Evolutionary conservation across 2,329 filamentous ascomycete species (phyloP).

Genomic region (Fonsecaea erecta): DNA sequence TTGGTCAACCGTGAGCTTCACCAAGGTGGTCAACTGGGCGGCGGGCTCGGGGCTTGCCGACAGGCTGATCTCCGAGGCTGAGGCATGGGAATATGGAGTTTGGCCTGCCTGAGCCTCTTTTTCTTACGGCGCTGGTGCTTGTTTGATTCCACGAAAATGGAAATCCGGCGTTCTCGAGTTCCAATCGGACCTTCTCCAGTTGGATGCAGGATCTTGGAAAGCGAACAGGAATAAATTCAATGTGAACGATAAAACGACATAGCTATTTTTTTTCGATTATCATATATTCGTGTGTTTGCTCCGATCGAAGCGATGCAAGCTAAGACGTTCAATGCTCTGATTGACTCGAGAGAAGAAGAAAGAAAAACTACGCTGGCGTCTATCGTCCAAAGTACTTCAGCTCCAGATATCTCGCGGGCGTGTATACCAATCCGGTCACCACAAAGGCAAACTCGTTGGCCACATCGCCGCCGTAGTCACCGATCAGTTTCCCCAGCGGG

Average conservation of each 20-base stretch:
- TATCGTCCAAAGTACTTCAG: conserved; percentile 32
- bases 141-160: neutral
- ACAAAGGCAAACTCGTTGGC: conserved; percentile 60
- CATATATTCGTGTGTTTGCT: neutral
- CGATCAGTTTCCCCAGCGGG: conserved; percentile 51
- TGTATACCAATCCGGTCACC: conserved; percentile 54
- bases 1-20: conserved; percentile 30
- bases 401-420: conserved; percentile 57
- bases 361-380: neutral
- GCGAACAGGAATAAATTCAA: neutral
- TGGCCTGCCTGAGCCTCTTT: conserved; percentile 21
- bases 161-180: neutral
- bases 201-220: neutral
- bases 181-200: neutral
- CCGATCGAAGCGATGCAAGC: neutral
- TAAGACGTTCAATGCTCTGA: neutral
- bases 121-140: neutral
- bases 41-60: conserved; percentile 28
- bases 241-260: neutral
- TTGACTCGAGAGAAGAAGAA: too few relatives aligned
- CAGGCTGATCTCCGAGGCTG: conserved; percentile 20
- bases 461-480: conserved; percentile 54
- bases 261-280: neutral
- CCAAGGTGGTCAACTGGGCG: conserved; percentile 30
- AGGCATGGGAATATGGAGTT: conserved; percentile 24